Evolutionary conservation across 2,329 filamentous ascomycete genomes (phyloP).

Genomic region (Stagonosporopsis cucurbitacearum): DNA sequence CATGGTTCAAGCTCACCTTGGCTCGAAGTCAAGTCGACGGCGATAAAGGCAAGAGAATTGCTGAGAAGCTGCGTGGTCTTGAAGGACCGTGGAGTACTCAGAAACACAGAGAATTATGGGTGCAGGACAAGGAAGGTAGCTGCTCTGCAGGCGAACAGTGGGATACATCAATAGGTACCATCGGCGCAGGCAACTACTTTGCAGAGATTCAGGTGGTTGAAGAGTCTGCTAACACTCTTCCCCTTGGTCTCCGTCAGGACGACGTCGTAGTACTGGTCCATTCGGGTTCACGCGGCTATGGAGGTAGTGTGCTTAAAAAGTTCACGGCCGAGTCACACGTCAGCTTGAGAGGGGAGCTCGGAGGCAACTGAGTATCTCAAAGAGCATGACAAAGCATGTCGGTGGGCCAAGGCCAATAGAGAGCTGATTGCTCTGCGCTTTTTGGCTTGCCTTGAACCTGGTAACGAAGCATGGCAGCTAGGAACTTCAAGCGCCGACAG

Average conservation of each 20-base stretch:
- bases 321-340: constrained; percentile 29
- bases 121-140: constrained; percentile 25
- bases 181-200: constrained; percentile 50
- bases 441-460: constrained; percentile 45
- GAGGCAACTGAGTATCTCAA: constrained; percentile 40
- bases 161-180: constrained; percentile 46
- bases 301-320: constrained; percentile 43
- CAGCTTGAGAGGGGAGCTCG: constrained; percentile 36
- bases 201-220: constrained; percentile 50
- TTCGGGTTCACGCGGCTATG: constrained; percentile 48
- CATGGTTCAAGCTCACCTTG: constrained; percentile 47
- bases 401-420: constrained; percentile 48
- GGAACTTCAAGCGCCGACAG: constrained; percentile 3
- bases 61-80: constrained; percentile 45
- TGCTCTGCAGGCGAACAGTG: constrained; percentile 41
- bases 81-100: constrained; percentile 45
- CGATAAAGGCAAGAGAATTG: constrained; percentile 43
- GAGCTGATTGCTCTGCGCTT: constrained; percentile 51
- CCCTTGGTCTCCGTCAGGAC: constrained; percentile 28
- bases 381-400: constrained; percentile 46
- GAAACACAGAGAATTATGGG: constrained; percentile 39
- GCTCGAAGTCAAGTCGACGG: constrained; percentile 41
- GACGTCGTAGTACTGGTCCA: constrained; percentile 49
- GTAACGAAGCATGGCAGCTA: constrained; percentile 33
- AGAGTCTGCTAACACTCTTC: constrained; percentile 13